Percentiles rank a stretch among this genome's conserved stretches.
Evolutionary conservation across 495 filamentous ascomycete species (phyloP).

Genomic region (Aspergillus avenaceus): DNA sequence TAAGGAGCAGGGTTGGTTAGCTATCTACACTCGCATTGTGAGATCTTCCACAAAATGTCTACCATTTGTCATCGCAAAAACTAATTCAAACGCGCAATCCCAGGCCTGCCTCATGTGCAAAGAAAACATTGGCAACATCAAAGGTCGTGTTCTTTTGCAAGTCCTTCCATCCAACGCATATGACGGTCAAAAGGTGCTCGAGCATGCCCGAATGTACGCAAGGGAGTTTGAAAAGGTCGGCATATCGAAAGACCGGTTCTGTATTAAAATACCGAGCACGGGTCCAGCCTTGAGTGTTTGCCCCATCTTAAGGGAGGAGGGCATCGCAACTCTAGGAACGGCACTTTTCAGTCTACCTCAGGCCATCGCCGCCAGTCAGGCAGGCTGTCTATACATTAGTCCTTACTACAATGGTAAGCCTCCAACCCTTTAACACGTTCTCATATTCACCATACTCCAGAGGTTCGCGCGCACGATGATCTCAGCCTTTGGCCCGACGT

Average conservation of each 20-base stretch:
- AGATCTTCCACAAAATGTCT: neutral
- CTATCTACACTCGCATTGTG: conserved; percentile 37
- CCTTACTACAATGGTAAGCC: conserved; percentile 43
- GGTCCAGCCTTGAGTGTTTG: conserved; percentile 56
- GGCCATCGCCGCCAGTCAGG: conserved; percentile 48
- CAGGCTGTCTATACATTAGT: conserved; percentile 51
- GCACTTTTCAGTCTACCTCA: conserved; percentile 56
- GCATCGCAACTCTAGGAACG: conserved; percentile 53
- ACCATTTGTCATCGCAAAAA: neutral
- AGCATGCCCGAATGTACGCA: conserved; percentile 36
- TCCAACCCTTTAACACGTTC: neutral
- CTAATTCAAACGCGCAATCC: neutral
- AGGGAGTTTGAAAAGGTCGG: conserved; percentile 33
- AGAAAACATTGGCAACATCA: conserved; percentile 36
- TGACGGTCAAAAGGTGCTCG: conserved; percentile 24
- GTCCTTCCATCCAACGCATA: conserved; percentile 35
- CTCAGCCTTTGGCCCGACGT: conserved; percentile 24
- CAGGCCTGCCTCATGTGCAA: conserved; percentile 35
- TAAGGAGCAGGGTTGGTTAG: conserved; percentile 36
- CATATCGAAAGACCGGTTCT: conserved; percentile 44
- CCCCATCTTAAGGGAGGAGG: conserved; percentile 39
- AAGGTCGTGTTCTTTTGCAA: conserved; percentile 37
- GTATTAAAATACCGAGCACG: conserved; percentile 57
- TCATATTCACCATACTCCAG: conserved; percentile 1
- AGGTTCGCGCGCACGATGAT: conserved; percentile 25